Evolutionary conservation across 768 basidiomycete species (phyloP).

Genomic region (Mycena filopes): DNA sequence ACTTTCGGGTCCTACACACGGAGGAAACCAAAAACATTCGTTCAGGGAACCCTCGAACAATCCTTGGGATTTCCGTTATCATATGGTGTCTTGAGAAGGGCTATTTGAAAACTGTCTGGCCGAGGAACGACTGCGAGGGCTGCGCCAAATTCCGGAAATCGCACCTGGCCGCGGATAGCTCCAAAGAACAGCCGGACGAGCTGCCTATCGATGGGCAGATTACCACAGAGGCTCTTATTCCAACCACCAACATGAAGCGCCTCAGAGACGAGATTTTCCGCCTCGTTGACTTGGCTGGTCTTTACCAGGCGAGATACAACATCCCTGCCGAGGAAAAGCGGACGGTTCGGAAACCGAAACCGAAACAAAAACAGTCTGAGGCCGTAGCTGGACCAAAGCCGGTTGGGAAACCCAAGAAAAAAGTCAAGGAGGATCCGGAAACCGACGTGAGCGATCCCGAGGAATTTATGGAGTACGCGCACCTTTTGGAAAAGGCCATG

Average conservation of each 20-base stretch:
- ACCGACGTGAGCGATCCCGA: no score
- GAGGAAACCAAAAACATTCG: conserved; percentile 28
- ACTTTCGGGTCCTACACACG: conserved; percentile 6
- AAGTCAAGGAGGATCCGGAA: not conserved
- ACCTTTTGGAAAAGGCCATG: not conserved
- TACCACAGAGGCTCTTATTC: not conserved
- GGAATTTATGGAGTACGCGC: not conserved
- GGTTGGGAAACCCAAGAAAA: not conserved
- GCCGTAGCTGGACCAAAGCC: not conserved
- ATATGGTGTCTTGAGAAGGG: conserved; percentile 12
- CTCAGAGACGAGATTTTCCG: not conserved
- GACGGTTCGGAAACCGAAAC: not conserved
- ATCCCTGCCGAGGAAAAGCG: not conserved
- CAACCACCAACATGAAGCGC: not conserved
- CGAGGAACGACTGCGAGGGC: not conserved
- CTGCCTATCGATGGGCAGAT: not conserved
- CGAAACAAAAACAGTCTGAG: not conserved
- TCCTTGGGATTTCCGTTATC: conserved; percentile 14
- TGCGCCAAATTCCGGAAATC: conserved; percentile 12
- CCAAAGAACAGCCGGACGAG: not conserved
- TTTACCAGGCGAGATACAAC: not conserved
- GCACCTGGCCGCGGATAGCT: not conserved
- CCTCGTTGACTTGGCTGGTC: not conserved
- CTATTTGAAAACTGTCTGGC: conserved; percentile 6
- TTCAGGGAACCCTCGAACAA: not conserved